These are phyloP conservation scores for Uronychia setigera DNA, from an alignment of 73 alveolate genomes.

Conservation along the genomic window DNA sequence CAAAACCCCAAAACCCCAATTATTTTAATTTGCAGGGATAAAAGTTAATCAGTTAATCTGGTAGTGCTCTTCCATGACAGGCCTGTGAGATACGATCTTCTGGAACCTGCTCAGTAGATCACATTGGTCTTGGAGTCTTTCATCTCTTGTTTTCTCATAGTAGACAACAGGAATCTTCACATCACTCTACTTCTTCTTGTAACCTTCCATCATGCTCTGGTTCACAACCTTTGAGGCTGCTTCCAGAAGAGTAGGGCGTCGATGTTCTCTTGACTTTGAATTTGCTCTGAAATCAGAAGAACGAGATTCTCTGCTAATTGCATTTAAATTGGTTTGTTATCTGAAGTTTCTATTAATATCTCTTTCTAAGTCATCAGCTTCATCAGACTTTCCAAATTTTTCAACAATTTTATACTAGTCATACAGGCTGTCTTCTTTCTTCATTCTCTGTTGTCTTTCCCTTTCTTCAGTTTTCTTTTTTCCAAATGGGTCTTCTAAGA, in stretches of 20 bases:
- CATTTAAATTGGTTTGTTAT: neutral
- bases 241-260: slow-evolving; percentile 11
- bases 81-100: slow-evolving; percentile 19
- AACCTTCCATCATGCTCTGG: neutral
- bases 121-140: slow-evolving; percentile 49
- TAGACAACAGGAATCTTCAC: slow-evolving; percentile 57
- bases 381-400: neutral
- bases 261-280: neutral
- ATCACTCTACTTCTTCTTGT: slow-evolving; percentile 15
- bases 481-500: slow-evolving; percentile 45
- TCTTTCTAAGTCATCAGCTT: neutral
- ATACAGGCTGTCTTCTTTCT: slow-evolving; percentile 6
- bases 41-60: neutral
- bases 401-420: slow-evolving; percentile 28
- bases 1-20: too few species aligned
- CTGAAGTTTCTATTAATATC: neutral
- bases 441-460: slow-evolving; percentile 19
- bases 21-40: too few species aligned
- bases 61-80: slow-evolving; percentile 1
- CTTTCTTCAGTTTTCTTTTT: slow-evolving; percentile 9
- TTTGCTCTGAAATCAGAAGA: neutral
- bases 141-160: slow-evolving; percentile 39
- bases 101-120: slow-evolving; percentile 51
- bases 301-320: neutral
- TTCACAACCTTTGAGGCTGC: neutral